Percentiles rank a stretch among this genome's conserved stretches.
phyloP scores from a whole-genome alignment of 1,139 yeast genomes.

The Candida gigantensis region DNA sequence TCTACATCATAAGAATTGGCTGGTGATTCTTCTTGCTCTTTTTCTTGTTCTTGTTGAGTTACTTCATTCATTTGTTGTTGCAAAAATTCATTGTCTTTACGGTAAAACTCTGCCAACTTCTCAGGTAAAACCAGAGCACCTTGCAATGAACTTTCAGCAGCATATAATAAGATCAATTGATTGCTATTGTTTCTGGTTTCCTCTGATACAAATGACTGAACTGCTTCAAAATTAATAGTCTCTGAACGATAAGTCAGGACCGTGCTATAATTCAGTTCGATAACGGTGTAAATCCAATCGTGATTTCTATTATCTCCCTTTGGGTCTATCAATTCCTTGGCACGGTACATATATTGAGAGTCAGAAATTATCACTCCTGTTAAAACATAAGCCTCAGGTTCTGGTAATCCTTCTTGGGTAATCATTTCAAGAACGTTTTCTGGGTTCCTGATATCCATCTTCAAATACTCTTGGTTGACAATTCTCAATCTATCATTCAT shows the following conservation, averaged over 20 bases:
- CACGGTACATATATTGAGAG: constrained; percentile 27
- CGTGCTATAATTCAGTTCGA: constrained; percentile 12
- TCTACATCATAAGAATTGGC: not conserved
- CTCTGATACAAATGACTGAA: constrained; percentile 19
- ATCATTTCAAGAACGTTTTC: constrained; percentile 21
- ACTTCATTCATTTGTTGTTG: constrained; percentile 6
- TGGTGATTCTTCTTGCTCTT: not conserved
- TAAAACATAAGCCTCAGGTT: constrained; percentile 25
- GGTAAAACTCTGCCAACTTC: constrained; percentile 19
- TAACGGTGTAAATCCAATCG: constrained; percentile 21
- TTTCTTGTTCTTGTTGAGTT: constrained; percentile 3
- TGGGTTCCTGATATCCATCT: constrained; percentile 24
- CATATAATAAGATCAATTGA: constrained; percentile 24
- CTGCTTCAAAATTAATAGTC: constrained; percentile 22
- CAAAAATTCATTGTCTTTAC: constrained; percentile 19
- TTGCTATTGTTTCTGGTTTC: constrained; percentile 17
- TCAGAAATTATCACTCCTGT: constrained; percentile 34
- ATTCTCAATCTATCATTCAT: constrained; percentile 21
- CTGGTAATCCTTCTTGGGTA: constrained; percentile 13
- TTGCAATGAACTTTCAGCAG: constrained; percentile 14
- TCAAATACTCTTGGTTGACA: constrained; percentile 20
- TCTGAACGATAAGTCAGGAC: constrained; percentile 22
- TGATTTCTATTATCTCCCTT: constrained; percentile 6
- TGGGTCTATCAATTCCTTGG: constrained; percentile 9
- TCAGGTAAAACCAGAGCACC: constrained; percentile 14